These are phyloP conservation scores for Neurospora sp. DNA, from an alignment of 495 filamentous ascomycete species.

Conservation along the genomic window DNA sequence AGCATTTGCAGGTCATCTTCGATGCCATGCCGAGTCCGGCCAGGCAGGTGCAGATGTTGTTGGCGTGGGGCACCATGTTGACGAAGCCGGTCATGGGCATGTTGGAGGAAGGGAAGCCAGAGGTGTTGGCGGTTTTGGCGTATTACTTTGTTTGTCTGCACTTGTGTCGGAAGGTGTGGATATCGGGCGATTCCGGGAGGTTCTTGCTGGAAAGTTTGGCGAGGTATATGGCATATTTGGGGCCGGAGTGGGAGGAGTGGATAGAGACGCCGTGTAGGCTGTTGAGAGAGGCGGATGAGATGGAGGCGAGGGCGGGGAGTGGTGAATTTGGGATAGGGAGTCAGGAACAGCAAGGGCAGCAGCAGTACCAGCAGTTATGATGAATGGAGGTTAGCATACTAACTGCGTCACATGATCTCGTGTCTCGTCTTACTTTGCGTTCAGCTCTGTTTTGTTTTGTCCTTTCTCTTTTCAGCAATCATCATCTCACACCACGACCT, in stretches of 20 bases:
- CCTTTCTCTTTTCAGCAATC: background rate
- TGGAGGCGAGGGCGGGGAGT: background rate
- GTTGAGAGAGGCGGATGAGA: slow-evolving; percentile 5
- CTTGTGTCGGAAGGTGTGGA: slow-evolving; percentile 12
- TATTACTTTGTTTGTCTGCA: slow-evolving; percentile 24
- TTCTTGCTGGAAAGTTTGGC: slow-evolving; percentile 9
- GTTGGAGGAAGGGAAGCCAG: slow-evolving; percentile 13
- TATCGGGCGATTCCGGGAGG: slow-evolving; percentile 14
- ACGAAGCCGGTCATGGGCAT: slow-evolving; percentile 10
- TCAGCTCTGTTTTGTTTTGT: background rate
- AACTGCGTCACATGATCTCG: slow-evolving; percentile 14
- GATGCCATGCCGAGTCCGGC: slow-evolving; percentile 7
- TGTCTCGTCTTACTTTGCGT: background rate
- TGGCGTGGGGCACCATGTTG: slow-evolving; percentile 16
- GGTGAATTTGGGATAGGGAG: background rate
- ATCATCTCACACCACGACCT: background rate
- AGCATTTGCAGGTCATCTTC: slow-evolving; percentile 15
- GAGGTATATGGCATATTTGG: slow-evolving; percentile 10
- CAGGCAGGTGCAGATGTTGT: slow-evolving; percentile 6
- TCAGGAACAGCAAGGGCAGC: background rate
- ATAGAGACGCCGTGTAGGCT: slow-evolving; percentile 16
- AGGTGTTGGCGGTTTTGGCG: slow-evolving; percentile 19
- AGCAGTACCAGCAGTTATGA: background rate
- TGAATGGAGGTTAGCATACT: background rate
- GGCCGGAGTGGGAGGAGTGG: slow-evolving; percentile 17